These are phyloP conservation scores for Nannochloropsis limnetica DNA, from an alignment of 352 stramenopile species.

Conservation along the genomic window DNA sequence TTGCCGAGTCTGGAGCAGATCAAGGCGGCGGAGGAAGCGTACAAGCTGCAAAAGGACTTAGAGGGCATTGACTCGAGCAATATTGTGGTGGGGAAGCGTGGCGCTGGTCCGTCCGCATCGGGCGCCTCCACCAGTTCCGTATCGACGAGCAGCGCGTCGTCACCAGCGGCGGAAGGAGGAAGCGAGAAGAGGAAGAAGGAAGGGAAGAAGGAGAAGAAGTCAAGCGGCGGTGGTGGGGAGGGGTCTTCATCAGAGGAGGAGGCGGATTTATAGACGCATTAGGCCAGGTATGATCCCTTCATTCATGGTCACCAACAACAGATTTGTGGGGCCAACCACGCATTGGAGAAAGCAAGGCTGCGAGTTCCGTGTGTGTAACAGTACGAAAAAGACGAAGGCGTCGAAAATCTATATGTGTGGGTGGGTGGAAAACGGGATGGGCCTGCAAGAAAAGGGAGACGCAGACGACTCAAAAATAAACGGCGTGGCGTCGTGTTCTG, in stretches of 20 bases:
- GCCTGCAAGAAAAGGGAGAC: neutral
- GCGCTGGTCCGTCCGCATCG: neutral
- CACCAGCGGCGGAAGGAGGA: neutral
- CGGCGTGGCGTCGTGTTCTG: neutral
- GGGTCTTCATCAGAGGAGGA: neutral
- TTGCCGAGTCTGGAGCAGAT: neutral
- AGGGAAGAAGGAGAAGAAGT: neutral
- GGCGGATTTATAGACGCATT: neutral
- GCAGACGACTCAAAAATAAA: neutral
- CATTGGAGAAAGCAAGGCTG: neutral
- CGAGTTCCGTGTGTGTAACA: neutral
- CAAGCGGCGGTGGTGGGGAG: neutral
- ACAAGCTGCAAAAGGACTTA: neutral
- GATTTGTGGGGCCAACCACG: neutral
- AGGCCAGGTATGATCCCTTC: no score
- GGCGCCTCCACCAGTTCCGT: neutral
- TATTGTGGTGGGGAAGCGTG: neutral
- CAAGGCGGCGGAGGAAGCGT: slow-evolving; percentile 1
- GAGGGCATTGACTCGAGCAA: neutral
- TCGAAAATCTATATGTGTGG: neutral
- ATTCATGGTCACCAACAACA: neutral
- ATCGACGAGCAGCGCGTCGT: neutral
- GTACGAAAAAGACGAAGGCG: neutral
- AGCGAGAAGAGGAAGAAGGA: neutral
- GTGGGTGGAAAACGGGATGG: neutral